Evolutionary conservation across 495 filamentous ascomycete genomes (phyloP).

Genomic region (Ramalina peruviana): DNA sequence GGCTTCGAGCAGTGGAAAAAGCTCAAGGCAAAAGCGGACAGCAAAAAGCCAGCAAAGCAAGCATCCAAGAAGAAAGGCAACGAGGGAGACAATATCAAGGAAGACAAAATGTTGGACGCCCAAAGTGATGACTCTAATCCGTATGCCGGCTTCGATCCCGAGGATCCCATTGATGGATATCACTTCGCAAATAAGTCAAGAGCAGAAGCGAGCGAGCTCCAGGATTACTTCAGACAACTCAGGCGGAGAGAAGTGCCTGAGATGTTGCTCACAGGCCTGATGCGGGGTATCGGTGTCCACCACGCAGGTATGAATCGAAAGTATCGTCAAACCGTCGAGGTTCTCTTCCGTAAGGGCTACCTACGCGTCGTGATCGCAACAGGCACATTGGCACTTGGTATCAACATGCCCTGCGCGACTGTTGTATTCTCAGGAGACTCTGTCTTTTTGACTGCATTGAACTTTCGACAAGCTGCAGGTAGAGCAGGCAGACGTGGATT

Average conservation of each 20-base stretch:
- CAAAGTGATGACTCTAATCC: conserved; percentile 36
- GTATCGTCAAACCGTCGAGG: conserved; percentile 58
- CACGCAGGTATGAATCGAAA: conserved; percentile 66
- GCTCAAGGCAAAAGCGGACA: conserved; percentile 21
- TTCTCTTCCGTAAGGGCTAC: conserved; percentile 60
- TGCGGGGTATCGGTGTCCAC: conserved; percentile 58
- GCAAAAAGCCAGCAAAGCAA: conserved; percentile 23
- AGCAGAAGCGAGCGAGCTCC: conserved; percentile 37
- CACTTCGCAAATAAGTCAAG: conserved; percentile 49
- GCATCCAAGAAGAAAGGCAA: conserved; percentile 26
- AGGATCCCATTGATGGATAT: conserved; percentile 45
- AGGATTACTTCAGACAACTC: conserved; percentile 31
- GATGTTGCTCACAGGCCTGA: conserved; percentile 40
- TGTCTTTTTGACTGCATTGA: conserved; percentile 55
- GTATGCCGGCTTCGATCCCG: conserved; percentile 50
- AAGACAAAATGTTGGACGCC: conserved; percentile 37
- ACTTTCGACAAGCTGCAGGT: conserved; percentile 62
- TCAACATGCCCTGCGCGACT: conserved; percentile 79
- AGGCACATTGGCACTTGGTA: conserved; percentile 60
- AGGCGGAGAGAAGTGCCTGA: conserved; percentile 26
- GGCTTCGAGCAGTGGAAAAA: conserved; percentile 39
- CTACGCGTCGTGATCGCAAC: conserved; percentile 64
- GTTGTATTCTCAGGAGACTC: conserved; percentile 65
- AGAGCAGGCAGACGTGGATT: conserved; percentile 70
- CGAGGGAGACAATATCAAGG: conserved; percentile 33